phyloP scores from a whole-genome alignment of 2,329 filamentous ascomycete species.

The Didymella sp. region DNA sequence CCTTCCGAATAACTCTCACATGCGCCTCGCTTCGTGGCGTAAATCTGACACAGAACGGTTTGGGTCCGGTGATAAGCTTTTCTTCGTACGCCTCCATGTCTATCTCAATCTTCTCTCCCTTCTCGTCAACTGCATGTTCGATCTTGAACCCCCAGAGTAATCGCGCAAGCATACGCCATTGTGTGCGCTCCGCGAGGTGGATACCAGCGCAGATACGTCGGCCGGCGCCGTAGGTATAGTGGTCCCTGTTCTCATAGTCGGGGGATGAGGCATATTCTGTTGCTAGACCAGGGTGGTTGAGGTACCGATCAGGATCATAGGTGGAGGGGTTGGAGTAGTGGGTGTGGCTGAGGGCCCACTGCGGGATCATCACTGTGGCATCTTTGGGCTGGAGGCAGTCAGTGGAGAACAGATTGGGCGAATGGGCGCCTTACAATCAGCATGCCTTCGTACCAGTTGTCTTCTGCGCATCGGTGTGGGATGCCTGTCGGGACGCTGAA shows the following conservation, averaged over 20 bases:
- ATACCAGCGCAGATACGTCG: constrained; percentile 59
- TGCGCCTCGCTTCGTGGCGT: constrained; percentile 52
- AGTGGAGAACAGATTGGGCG: neutral
- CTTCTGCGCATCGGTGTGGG: constrained; percentile 32
- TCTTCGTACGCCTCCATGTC: constrained; percentile 43
- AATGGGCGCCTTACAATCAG: constrained; percentile 23
- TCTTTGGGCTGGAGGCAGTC: constrained; percentile 27
- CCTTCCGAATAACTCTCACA: constrained; percentile 40
- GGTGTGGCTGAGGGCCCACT: constrained; percentile 30
- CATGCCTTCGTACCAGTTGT: constrained; percentile 42
- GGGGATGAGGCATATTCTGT: constrained; percentile 47
- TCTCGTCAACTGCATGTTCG: constrained; percentile 43
- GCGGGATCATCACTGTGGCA: constrained; percentile 41
- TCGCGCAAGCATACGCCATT: constrained; percentile 49
- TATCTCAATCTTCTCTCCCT: constrained; percentile 52
- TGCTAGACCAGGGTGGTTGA: constrained; percentile 41
- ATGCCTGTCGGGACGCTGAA: constrained; percentile 32
- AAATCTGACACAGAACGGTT: constrained; percentile 61
- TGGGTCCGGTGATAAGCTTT: constrained; percentile 51
- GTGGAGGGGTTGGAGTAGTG: constrained; percentile 32
- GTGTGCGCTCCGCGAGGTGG: constrained; percentile 61
- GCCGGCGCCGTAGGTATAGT: constrained; percentile 59
- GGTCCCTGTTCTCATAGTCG: constrained; percentile 50
- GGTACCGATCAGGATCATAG: constrained; percentile 50
- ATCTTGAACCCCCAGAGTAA: constrained; percentile 60